These are phyloP conservation scores for Metschnikowia continentalis DNA, from an alignment of 805 yeast genomes.

Conservation along the genomic window DNA sequence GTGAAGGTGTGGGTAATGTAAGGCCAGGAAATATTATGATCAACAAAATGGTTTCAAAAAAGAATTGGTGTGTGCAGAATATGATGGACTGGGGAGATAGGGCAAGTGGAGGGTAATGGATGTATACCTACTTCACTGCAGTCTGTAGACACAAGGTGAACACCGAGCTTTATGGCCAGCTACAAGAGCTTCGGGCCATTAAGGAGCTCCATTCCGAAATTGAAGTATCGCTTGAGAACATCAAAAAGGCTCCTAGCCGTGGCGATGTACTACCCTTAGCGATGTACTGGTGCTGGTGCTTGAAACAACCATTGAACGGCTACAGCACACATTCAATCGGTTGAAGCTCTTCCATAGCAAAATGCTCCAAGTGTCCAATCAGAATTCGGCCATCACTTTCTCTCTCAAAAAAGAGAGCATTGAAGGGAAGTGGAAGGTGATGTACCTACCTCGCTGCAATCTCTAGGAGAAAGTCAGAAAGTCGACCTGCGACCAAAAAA, in stretches of 20 bases:
- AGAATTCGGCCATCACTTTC: constrained; percentile 6
- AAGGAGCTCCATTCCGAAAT: constrained; percentile 25
- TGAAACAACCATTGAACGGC: constrained; percentile 12
- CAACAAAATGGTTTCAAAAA: too few species aligned
- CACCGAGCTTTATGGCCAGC: constrained; percentile 1
- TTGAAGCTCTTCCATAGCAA: constrained; percentile 18
- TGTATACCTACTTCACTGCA: too few species aligned
- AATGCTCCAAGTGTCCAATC: constrained; percentile 12
- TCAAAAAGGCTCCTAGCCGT: constrained; percentile 1
- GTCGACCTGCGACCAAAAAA: too few species aligned
- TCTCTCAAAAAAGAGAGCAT: constrained; percentile 5
- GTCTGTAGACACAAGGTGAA: constrained; percentile 5
- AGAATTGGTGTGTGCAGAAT: too few species aligned
- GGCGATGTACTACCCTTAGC: neutral
- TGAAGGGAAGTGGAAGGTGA: too few species aligned
- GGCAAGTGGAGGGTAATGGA: too few species aligned
- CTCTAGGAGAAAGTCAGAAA: too few species aligned
- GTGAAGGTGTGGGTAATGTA: too few species aligned
- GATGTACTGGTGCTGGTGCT: constrained; percentile 1
- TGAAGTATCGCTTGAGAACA: constrained; percentile 11
- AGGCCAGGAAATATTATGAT: too few species aligned
- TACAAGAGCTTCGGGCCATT: constrained; percentile 15
- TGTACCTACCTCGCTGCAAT: too few species aligned
- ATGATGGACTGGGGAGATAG: too few species aligned
- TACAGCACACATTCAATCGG: constrained; percentile 16